Evolutionary conservation across 108 stramenopile genomes (phyloP), one percentile per base, ranked within the genome.

Genomic region (Pseudonitzschia multistriata): DNA sequence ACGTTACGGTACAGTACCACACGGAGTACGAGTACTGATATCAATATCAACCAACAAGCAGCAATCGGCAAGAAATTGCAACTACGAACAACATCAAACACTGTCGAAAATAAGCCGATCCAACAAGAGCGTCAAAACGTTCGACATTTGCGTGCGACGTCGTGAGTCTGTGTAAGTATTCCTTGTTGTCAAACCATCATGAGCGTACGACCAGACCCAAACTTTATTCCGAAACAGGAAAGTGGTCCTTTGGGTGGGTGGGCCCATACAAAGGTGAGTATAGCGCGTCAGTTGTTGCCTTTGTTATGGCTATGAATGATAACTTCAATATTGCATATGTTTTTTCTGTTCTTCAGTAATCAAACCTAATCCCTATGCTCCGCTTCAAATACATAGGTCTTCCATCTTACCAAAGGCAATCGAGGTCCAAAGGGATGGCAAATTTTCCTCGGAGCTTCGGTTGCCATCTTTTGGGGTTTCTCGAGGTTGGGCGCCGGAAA

Each of bases 341-440:
- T 57, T n/a, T 25, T n/a, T n/a, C n/a, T n/a, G n/a, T n/a, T n/a
- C n/a, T 30, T 37, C 25, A 31, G n/a, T 5, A 54, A 25, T 15
- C 6, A 54, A 19, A 25, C 21, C 21, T 21, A 54, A 27, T 27
- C 53, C 53, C 53, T 8, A 33, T 42, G 40, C 40, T 37, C 0
- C 33, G 28, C 36, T n/a, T n/a, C n/a, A 33, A 33, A 52, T 19
- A 25, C n/a, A 25, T 19, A 52, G 50, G 29, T 33, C 35, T 48
- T 79, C 40, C 31, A 47, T 22, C 27, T 75, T 10, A 45, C 64
- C 31, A 72, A 63, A 30, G 67, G 74, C 49, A 66, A 69, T 45
- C 89, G 94, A 61, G 94, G 94, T 55, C 91, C 91, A 13, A 88
- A 83, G 60, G 94, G 91, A 61, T 85, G 81, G 81, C 86, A 87